Evolutionary conservation across 1,139 yeast species (phyloP).

Genomic region (Scheffersomyces segobiensis): DNA sequence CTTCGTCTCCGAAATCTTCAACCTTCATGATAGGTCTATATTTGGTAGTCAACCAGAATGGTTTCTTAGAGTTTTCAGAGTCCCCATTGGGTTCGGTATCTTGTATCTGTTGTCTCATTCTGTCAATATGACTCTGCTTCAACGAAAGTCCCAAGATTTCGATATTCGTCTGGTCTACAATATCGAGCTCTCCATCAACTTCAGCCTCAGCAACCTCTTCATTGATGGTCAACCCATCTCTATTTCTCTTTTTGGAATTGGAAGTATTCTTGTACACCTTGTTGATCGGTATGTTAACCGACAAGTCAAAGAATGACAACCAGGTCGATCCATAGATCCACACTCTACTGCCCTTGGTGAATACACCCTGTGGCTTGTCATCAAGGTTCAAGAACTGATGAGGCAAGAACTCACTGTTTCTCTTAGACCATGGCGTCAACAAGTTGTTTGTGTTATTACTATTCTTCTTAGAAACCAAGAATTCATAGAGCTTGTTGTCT

Average conservation of each 20-base stretch:
- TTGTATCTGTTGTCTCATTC: constrained; percentile 30
- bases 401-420: constrained; percentile 76
- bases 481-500: constrained; percentile 75
- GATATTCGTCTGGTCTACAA: constrained; percentile 25
- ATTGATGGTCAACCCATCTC: constrained; percentile 60
- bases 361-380: constrained; percentile 77
- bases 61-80: constrained; percentile 22
- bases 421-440: constrained; percentile 78
- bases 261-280: constrained; percentile 27
- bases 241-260: constrained; percentile 52
- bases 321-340: constrained; percentile 93
- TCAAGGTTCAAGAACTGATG: constrained; percentile 56
- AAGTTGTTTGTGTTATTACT: constrained; percentile 22
- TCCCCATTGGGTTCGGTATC: constrained; percentile 19
- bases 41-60: constrained; percentile 77
- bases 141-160: constrained; percentile 33
- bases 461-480: constrained; percentile 25
- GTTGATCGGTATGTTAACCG: constrained; percentile 54
- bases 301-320: constrained; percentile 73
- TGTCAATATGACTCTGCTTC: constrained; percentile 32
- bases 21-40: constrained; percentile 75
- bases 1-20: constrained; percentile 52
- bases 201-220: constrained; percentile 28
- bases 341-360: constrained; percentile 41
- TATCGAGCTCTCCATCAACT: constrained; percentile 16